Evolutionary conservation across 2,329 filamentous ascomycete genomes (phyloP), one percentile per base, ranked within the genome.

Genomic region (Trematosphaeria pertusa): DNA sequence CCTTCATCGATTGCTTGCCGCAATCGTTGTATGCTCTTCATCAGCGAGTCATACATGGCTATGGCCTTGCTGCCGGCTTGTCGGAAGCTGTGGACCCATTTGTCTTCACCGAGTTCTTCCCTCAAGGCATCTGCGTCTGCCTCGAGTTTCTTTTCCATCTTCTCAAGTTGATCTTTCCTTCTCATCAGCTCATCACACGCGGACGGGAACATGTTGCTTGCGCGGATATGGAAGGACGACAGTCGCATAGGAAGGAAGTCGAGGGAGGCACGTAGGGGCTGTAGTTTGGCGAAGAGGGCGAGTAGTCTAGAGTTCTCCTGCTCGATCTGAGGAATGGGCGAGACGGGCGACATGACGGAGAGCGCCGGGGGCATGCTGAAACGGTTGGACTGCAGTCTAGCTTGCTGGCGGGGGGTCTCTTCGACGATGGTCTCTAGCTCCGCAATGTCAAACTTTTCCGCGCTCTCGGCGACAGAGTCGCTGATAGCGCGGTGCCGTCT

Each of bases 161-260:
- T 85, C 66, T 97, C 93, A 3, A 99, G 79, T 18, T 83, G 83
- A 0, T 81, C 79, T 47, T 87, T 83, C 46, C 91, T 82, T 69
- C 87, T 86, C 48, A 91, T 88, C 5, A 99, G 77, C 70, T 97
- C 94, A 24, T 93, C 86, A 58, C 92, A 97, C 0, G 93, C 92
- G 7, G 89, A 94, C 0, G 94, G 93, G 60, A 99, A 97, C 6
- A 89, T 83, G 2, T 76, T 75, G 47, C 88, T 85, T 0, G 91
- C 94, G 52, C 91, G 84, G 2, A 83, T 78, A 60, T 93, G 86
- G 64, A 97, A 99, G 34, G 89, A 88, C 1, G 90, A 91, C 12
- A 99, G 75, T 42, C 93, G 82, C 93, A 97, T 97, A 1, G 94
- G 94, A 17, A 99, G 75, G 64, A 99, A 99, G 71, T 97, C 94